Evolutionary conservation across 208 protist species (phyloP).

Genomic region (Crithidia expoeki): DNA sequence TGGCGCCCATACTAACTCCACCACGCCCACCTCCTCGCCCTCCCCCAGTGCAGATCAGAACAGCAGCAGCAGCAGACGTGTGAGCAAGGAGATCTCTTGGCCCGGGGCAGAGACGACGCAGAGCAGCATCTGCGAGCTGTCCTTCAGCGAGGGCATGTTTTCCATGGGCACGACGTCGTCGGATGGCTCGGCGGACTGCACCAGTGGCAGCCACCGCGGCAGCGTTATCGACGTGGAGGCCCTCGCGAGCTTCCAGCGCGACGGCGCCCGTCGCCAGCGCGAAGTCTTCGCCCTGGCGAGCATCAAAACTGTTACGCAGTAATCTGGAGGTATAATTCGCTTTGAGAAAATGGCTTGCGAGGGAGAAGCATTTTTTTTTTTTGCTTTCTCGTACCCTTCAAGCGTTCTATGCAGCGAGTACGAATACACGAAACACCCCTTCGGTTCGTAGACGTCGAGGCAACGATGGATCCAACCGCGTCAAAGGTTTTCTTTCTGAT

Average conservation of each 20-base stretch:
- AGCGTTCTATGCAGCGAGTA: too few species aligned
- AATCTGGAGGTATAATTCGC: neutral
- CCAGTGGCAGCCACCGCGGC: slow-evolving; percentile 1
- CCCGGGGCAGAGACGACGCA: slow-evolving; percentile 7
- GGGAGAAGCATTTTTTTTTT: slow-evolving; percentile 1
- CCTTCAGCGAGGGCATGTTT: slow-evolving; percentile 25
- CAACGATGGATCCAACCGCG: too few species aligned
- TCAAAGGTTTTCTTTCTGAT: too few species aligned
- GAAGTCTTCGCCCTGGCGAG: neutral
- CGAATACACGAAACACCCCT: too few species aligned
- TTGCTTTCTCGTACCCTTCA: too few species aligned
- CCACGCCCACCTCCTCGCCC: neutral
- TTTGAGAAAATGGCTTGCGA: neutral
- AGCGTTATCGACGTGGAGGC: slow-evolving; percentile 31
- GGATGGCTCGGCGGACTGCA: slow-evolving; percentile 7
- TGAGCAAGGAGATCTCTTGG: slow-evolving; percentile 19
- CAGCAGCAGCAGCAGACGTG: neutral
- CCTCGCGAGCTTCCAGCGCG: slow-evolving; percentile 22
- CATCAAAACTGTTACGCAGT: neutral
- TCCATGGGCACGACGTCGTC: slow-evolving; percentile 6
- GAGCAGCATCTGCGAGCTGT: slow-evolving; percentile 35
- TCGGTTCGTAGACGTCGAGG: too few species aligned
- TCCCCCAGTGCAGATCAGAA: neutral
- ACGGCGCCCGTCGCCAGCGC: slow-evolving; percentile 32
- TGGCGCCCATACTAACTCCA: neutral